Evolutionary conservation across 176 grass and related monocot genomes (phyloP), one percentile per base, ranked within the genome.

Genomic region (Oropetium thomaeum): DNA sequence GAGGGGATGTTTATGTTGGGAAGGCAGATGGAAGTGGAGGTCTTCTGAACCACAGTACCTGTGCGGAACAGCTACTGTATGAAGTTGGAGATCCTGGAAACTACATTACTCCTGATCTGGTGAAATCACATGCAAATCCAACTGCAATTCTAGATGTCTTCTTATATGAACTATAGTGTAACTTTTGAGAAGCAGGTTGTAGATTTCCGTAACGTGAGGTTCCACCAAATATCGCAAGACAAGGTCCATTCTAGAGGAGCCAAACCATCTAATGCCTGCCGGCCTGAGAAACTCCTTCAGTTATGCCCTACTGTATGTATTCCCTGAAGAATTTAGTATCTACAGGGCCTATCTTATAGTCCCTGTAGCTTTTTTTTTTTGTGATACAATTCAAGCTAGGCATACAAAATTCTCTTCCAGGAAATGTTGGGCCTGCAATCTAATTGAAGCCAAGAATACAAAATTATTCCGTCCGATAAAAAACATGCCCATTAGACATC

Each of bases 41-140:
- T 58, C 85, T 87, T 87, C 41, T 97, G 43, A 85, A 70, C 74
- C 35, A 45, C 45, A 85, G 72, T 65, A 97, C 95, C 48, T 93
- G 95, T 83, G 90, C 90, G 48, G 81, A 97, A 67, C 95, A 97
- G 74, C 90, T 97, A 74, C 81, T 97, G 55, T 97, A 97, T 73
- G 95, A 97, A 74, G 85, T 97, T 79, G 81, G 88, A 74, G 90
- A 93, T 71, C 95, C 95, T 37, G 84, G 83, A 53, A 83, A 80
- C 80, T 97, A 97, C 66, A 81, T 86, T 53, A 97, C 95, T 81
- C 95, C 95, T 92, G 95, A 97, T 85, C 83, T 97, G 88, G 95
- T 97, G 74, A 84, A 83, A 44, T 62, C 3, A 85, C 78, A 79
- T 75, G 53, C 10, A 80, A 80, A 51, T 39, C 16, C 67, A 69